A percentile compares a stretch with the other conserved stretches of the same genome.
phyloP scores from a whole-genome alignment of 192 early-diverging fungal species.

The Powellomyces hirtus region DNA sequence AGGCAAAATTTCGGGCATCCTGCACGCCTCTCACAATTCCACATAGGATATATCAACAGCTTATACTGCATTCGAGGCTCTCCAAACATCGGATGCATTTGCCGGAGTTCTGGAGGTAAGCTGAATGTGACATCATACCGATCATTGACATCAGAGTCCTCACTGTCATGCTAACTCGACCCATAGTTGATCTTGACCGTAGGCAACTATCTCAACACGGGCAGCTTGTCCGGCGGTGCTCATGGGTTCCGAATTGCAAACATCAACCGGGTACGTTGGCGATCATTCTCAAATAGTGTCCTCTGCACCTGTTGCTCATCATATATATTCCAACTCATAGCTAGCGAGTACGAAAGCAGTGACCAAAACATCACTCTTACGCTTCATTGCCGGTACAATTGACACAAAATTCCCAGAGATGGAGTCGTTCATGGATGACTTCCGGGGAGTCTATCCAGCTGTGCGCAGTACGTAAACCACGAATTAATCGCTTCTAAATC shows the following conservation, averaged over 20 bases:
- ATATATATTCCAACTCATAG: no score
- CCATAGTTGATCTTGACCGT: slow-evolving; percentile 45
- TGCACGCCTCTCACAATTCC: background rate
- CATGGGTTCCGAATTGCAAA: slow-evolving; percentile 45
- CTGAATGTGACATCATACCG: background rate
- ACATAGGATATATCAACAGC: slow-evolving; percentile 23
- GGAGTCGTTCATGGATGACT: slow-evolving; percentile 26
- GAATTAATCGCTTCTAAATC: background rate
- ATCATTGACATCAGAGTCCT: background rate
- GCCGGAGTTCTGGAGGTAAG: slow-evolving; percentile 38
- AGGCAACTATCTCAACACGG: slow-evolving; percentile 47
- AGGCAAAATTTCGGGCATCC: no score
- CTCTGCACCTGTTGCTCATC: no score
- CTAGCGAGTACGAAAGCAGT: slow-evolving; percentile 39
- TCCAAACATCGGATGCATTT: slow-evolving; percentile 36
- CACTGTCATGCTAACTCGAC: background rate
- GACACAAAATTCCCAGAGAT: slow-evolving; percentile 40
- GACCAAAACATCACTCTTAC: slow-evolving; percentile 40
- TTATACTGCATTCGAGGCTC: slow-evolving; percentile 16
- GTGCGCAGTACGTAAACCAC: slow-evolving; percentile 1
- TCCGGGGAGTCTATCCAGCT: slow-evolving; percentile 32
- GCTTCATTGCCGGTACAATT: slow-evolving; percentile 41
- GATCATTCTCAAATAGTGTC: background rate
- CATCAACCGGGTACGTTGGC: slow-evolving; percentile 39
- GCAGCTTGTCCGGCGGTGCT: slow-evolving; percentile 36